These are phyloP conservation scores for Trichoderma sp. DNA, from an alignment of 2,329 filamentous ascomycete species.

Conservation along the genomic window DNA sequence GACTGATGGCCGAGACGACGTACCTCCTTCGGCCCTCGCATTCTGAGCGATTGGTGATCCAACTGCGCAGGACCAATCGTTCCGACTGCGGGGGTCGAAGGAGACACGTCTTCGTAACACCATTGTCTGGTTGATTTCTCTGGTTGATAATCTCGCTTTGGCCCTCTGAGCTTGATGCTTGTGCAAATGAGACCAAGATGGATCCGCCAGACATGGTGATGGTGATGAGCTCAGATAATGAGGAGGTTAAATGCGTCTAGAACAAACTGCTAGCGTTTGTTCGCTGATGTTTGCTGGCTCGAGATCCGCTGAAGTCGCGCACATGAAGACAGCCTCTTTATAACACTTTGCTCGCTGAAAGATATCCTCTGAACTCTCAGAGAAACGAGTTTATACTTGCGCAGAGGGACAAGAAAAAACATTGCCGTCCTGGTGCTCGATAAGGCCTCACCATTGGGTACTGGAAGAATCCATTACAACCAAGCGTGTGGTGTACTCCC, in stretches of 20 bases:
- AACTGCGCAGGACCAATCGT: not conserved
- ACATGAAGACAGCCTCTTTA: not conserved
- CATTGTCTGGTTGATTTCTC: not conserved
- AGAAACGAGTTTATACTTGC: not conserved
- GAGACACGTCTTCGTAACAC: not conserved
- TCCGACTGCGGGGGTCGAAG: not conserved
- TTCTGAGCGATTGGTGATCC: not conserved
- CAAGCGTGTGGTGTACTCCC: not conserved
- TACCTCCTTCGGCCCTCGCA: not conserved
- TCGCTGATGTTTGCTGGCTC: not conserved
- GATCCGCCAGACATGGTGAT: too few species aligned
- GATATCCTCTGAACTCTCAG: not conserved
- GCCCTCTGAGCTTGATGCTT: not conserved
- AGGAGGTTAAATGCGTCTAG: too few species aligned
- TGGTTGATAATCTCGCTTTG: not conserved
- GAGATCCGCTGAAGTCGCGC: not conserved
- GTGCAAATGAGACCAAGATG: too few species aligned
- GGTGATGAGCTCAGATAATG: too few species aligned
- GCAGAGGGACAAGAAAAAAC: not conserved
- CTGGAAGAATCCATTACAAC: not conserved
- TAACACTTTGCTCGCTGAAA: not conserved
- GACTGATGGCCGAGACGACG: not conserved
- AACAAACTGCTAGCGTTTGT: not conserved
- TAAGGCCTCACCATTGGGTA: not conserved
- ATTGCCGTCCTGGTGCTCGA: not conserved